Base-by-base conservation (phyloP, 176 grass and related monocot genomes). In the Ensete ventricosum region DNA sequence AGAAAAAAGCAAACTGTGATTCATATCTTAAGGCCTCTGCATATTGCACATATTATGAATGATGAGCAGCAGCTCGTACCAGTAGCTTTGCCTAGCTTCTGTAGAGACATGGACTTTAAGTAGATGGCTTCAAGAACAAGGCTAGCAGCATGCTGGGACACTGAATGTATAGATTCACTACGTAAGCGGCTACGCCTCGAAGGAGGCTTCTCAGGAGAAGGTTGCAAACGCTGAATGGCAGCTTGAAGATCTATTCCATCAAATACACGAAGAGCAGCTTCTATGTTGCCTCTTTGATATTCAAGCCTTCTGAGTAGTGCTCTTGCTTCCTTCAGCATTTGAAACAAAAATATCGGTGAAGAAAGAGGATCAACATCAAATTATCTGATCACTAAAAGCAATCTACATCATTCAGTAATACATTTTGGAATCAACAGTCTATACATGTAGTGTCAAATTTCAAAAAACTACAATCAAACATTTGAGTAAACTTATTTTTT, bases 71-170 rank as follows among this genome's bases (percentile, higher is more conserved):
- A 78, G 50, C 81, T 17, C 79, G 64, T 91, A 94, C 95, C 95
- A 19, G 73, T 87, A 63, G 88, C 84, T 83, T 87, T 94, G 24
- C 84, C 88, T 77, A 99, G 80, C 72, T 94, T 99, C 59, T 93
- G 86, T 57, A 99, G 86, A 21, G 95, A 94, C 95, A 99, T 91
- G 50, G 95, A 86, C 79, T 95, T 99, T 83, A 94, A 85, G 83
- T 94, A 99, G 82, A 99, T 94, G 62, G 96, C 96, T 85, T 99
- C 96, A 55, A 99, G 86, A 74, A 99, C 88, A 62, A 94, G 96
- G 67, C 86, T 99, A 64, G 96, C 91, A 50, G 96, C 88, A 84
- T 94, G 88, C 62, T 99, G 96, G 21, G 96, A 94, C 75, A 80
- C 82, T 17, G 88, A 86, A 82, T 82, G 83, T 10, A 90, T 43